Percentiles rank a stretch among this genome's conserved stretches.
phyloP scores from a whole-genome alignment of 768 basidiomycete genomes.

The Leucocoprinus leucothites region DNA sequence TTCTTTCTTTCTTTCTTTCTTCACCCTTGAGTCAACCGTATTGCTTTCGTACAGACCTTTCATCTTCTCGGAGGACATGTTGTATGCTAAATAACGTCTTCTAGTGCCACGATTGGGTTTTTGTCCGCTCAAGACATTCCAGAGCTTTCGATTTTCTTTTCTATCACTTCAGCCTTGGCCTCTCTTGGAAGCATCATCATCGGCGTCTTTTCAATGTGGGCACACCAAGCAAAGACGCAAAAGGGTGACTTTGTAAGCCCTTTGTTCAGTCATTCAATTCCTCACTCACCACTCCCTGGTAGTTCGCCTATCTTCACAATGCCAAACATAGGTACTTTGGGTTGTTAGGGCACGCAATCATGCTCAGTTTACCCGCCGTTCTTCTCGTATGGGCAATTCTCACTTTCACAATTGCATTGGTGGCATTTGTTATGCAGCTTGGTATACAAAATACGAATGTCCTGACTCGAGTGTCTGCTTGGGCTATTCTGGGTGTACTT shows the following conservation, averaged over 20 bases:
- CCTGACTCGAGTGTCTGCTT: conserved; percentile 30
- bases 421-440: conserved; percentile 40
- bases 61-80: conserved; percentile 2
- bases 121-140: conserved; percentile 41
- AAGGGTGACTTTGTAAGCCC: conserved; percentile 39
- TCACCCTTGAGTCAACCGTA: conserved; percentile 41
- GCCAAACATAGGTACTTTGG: conserved; percentile 42
- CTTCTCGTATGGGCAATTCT: conserved; percentile 56
- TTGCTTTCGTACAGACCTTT: conserved; percentile 42
- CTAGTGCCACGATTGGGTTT: conserved; percentile 48
- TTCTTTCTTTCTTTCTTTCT: background rate
- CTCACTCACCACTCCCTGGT: background rate
- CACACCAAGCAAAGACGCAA: conserved; percentile 45
- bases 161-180: conserved; percentile 43
- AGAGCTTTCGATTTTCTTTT: conserved; percentile 30
- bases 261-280: background rate
- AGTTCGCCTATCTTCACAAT: conserved; percentile 57
- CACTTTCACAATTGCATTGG: conserved; percentile 41
- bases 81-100: background rate
- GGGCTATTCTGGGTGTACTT: conserved; percentile 39
- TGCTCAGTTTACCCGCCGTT: conserved; percentile 50
- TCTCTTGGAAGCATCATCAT: conserved; percentile 55
- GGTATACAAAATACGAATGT: conserved; percentile 21
- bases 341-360: conserved; percentile 45
- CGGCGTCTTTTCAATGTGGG: conserved; percentile 56